phyloP scores from a whole-genome alignment of 768 basidiomycete species.

The Russula compacta region DNA sequence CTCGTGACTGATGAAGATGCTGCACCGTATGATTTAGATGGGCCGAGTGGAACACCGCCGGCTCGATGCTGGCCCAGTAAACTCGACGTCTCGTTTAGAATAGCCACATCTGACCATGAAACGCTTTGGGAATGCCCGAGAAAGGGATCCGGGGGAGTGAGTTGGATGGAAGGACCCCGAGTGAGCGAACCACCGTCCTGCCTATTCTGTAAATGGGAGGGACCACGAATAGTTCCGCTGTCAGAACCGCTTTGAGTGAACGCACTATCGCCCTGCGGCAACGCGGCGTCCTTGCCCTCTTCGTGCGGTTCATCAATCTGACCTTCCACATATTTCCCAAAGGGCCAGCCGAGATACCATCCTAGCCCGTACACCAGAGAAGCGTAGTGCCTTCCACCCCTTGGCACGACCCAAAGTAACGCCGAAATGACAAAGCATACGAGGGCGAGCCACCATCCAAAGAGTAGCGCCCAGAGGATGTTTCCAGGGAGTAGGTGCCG shows the following conservation, averaged over 20 bases:
- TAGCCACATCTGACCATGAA: slow-evolving; percentile 36
- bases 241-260: slow-evolving; percentile 25
- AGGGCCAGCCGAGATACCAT: slow-evolving; percentile 97
- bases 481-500: slow-evolving; percentile 91
- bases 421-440: slow-evolving; percentile 59
- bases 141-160: slow-evolving; percentile 27
- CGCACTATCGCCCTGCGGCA: slow-evolving; percentile 29
- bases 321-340: slow-evolving; percentile 97
- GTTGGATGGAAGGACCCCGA: neutral
- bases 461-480: slow-evolving; percentile 80
- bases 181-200: neutral
- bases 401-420: slow-evolving; percentile 63
- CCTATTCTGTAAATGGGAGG: slow-evolving; percentile 12
- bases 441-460: slow-evolving; percentile 90
- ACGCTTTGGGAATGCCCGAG: slow-evolving; percentile 37
- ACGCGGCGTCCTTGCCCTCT: slow-evolving; percentile 33
- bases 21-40: slow-evolving; percentile 65
- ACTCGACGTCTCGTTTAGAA: slow-evolving; percentile 39
- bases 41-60: slow-evolving; percentile 31
- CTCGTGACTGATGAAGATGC: slow-evolving; percentile 29
- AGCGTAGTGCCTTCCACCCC: slow-evolving; percentile 77
- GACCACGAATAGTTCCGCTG: slow-evolving; percentile 30
- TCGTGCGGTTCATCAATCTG: slow-evolving; percentile 32
- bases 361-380: slow-evolving; percentile 85
- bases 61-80: slow-evolving; percentile 34